phyloP scores from a whole-genome alignment of 169 alveolate genomes.

The Eimeria brunetti region DNA sequence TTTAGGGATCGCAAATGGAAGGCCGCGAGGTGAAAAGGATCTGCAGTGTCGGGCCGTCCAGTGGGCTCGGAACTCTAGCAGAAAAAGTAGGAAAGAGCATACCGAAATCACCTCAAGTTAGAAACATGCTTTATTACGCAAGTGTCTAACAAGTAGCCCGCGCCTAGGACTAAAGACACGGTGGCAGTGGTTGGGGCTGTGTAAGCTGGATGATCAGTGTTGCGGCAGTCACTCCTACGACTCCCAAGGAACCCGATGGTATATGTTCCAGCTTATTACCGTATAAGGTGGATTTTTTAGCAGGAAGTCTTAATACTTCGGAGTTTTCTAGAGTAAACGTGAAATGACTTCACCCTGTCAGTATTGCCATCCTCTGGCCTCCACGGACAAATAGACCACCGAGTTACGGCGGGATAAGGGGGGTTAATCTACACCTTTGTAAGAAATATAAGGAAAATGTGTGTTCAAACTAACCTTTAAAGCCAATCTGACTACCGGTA shows the following conservation, averaged over 20 bases:
- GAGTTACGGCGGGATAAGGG: not conserved
- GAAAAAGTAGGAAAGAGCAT: not conserved
- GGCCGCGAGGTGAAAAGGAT: not conserved
- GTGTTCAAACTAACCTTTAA: not conserved
- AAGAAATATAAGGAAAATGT: not conserved
- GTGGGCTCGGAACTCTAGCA: not conserved
- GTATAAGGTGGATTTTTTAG: too few species aligned
- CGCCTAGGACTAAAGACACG: not conserved
- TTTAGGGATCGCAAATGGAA: not conserved
- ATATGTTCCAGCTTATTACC: not conserved
- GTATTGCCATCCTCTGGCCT: not conserved
- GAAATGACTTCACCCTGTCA: not conserved
- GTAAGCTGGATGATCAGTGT: not conserved
- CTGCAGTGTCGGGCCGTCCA: not conserved
- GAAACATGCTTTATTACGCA: not conserved
- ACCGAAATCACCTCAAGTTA: not conserved
- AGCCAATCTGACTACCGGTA: not conserved
- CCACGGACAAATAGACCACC: not conserved
- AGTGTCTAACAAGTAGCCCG: not conserved
- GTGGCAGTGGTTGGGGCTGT: slow-evolving; percentile 22
- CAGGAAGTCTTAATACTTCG: not conserved
- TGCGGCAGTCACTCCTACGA: not conserved
- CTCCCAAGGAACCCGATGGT: not conserved
- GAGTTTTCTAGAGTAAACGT: not conserved
- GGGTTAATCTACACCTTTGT: not conserved